Conservation (phyloP, 1,284 basidiomycete species). For the Malassezia dermatis region DNA sequence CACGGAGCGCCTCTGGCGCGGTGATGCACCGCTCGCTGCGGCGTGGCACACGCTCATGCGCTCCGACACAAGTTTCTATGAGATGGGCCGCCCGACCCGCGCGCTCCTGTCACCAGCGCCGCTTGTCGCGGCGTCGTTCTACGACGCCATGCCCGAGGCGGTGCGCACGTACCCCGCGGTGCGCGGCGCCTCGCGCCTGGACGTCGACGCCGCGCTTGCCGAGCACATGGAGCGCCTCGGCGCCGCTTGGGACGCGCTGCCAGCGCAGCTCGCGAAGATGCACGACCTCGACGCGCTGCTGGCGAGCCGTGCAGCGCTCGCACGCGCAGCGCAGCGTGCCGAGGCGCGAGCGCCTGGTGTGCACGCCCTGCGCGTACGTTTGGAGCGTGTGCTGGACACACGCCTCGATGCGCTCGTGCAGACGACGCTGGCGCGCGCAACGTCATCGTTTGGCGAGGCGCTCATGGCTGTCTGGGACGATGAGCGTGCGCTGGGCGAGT, state of each 20-base stretch:
- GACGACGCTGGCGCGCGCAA: background rate
- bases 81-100: background rate
- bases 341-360: background rate
- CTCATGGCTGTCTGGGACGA: background rate
- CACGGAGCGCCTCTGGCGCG: background rate
- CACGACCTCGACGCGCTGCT: constrained; percentile 4
- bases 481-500: background rate
- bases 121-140: background rate
- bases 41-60: background rate
- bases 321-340: background rate
- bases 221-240: background rate
- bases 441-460: background rate
- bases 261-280: background rate
- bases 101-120: background rate
- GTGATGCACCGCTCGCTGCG: background rate
- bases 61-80: background rate
- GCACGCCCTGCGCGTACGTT: background rate
- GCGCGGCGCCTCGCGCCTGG: background rate
- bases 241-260: background rate
- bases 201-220: background rate
- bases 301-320: background rate
- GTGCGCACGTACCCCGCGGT: background rate
- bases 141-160: background rate
- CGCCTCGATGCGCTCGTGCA: constrained; percentile 2
- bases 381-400: constrained; percentile 1